Evolutionary conservation across 208 protist genomes (phyloP), one percentile per base, ranked within the genome.

Genomic region (Phytomonas sp.): DNA sequence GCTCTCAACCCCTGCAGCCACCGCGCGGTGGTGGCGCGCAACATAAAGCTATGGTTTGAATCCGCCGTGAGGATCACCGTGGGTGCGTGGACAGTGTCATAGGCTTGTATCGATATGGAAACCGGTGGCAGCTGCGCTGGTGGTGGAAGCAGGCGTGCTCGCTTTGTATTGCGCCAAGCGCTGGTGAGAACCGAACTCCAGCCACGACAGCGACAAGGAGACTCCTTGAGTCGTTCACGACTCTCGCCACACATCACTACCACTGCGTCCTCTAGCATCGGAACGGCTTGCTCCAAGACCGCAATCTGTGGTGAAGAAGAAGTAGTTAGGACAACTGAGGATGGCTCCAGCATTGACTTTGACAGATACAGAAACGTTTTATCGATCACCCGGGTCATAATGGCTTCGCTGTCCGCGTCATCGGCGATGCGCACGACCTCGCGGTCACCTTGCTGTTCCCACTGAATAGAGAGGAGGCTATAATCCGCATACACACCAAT

Each of bases 111-210:
- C 0, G 71, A 5, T 31, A 96, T 84, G 59, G 72, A 77, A 13
- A 76, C 70, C 0, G 79, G 71, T 2, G 87, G 85, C n/a, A 96
- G 75, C 76, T 96, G 88, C 56, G 81, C 63, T 0, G 91, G 86
- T 8, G 87, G 87, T 15, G 91, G 91, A 40, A 96, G 76, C 33
- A 34, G 77, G 0, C 85, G 79, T 7, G 88, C 87, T 17, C 66
- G 69, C 32, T 80, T 79, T 5, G 91, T 96, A 43, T 84, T 68
- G 7, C 91, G 82, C 89, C 91, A 96, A 15, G 83, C 78, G 33
- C 37, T 59, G n/a, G 91, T 93, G 62, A 96, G 73, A 40, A 80
- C 9, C 30, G 88, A 84, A 7, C 70, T 78, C 87, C 88, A 96
- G 33, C 91, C 91, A 43, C 91, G 91, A 66, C 88, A 94, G 26